Percentiles rank a stretch among this genome's conserved stretches.
These are phyloP conservation scores for Neurospora tetraspora DNA, from an alignment of 495 filamentous ascomycete genomes.

Conservation along the genomic window DNA sequence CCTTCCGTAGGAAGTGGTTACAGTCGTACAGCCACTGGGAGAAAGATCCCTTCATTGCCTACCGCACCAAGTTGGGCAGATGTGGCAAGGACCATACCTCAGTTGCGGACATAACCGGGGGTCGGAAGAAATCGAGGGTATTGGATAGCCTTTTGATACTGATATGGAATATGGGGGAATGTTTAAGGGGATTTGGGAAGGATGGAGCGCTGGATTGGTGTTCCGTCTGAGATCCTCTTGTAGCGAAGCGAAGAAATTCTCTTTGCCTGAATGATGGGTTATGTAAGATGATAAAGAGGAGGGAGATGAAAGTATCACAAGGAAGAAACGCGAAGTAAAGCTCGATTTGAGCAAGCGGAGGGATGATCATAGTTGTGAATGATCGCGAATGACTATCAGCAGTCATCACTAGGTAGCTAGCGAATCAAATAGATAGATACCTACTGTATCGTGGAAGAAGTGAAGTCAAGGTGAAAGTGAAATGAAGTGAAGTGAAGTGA, in stretches of 20 bases:
- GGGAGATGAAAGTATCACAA: neutral
- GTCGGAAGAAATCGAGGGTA: neutral
- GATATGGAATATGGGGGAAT: neutral
- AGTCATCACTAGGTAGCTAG: neutral
- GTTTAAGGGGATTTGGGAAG: neutral
- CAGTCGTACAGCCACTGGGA: slow-evolving; percentile 8
- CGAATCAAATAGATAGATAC: neutral
- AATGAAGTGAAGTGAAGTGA: too few species aligned
- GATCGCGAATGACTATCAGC: neutral
- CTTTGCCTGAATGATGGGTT: neutral
- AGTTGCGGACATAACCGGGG: neutral
- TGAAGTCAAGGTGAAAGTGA: too few species aligned
- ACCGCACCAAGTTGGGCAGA: slow-evolving; percentile 27
- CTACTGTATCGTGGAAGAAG: neutral
- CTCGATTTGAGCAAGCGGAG: neutral
- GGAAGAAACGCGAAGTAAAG: neutral
- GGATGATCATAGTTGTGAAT: neutral
- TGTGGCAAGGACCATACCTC: slow-evolving; percentile 9
- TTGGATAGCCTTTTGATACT: neutral
- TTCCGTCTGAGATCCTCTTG: neutral
- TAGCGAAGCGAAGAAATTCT: neutral
- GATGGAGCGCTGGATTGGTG: neutral
- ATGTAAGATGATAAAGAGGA: neutral
- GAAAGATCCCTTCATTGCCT: slow-evolving; percentile 17
- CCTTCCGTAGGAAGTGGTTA: slow-evolving; percentile 6